Evolutionary conservation across 768 basidiomycete species (phyloP), one percentile per base, ranked within the genome.

Genomic region (Paxillus rubicundulus): DNA sequence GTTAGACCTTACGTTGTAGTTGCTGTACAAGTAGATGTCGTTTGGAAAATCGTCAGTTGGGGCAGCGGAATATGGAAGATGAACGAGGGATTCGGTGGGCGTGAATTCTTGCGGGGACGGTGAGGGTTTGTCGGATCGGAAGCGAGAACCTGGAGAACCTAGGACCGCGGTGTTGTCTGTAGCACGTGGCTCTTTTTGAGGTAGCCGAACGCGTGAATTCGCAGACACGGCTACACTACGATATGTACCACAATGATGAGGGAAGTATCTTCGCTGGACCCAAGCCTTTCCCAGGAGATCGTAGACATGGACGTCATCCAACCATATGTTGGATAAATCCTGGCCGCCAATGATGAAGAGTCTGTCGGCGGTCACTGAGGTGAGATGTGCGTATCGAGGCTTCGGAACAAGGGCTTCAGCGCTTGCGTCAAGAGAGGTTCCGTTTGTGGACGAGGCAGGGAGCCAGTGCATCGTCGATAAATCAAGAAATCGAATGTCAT

Each of bases 271-370:
- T 33, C 82, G 76, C 61, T 87, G 85, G 0, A 91, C 79, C 95
- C 96, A 98, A 6, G 78, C 74, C 66, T 82, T 82, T 13, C 73
- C 70, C 13, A 75, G 66, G 34, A 98, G 78, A 65, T 98, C 93
- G 57, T 87, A 94, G 7, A 96, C 88, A 66, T 91, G 87, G 49
- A 96, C 81, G 56, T 98, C 93, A 70, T 98, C 91, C 21, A 96
- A 77, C 89, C 94, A 98, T 44, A 87, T 86, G 62, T 96, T 96
- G 60, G 82, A 83, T 55, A 97, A 82, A 67, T 98, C 93, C 66
- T 99, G 96, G 0, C 96, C 96, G 5, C 97, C 96, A 45, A 97
- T 92, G 61, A 99, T 80, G 67, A 95, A 88, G 32, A 99, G 79
- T 34, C 86, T 79, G 70, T 89, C 86, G 16, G 87, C 79, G 10